Conservation (phyloP, 2,329 filamentous ascomycete genomes). For the Pseudogymnoascus sp. region DNA sequence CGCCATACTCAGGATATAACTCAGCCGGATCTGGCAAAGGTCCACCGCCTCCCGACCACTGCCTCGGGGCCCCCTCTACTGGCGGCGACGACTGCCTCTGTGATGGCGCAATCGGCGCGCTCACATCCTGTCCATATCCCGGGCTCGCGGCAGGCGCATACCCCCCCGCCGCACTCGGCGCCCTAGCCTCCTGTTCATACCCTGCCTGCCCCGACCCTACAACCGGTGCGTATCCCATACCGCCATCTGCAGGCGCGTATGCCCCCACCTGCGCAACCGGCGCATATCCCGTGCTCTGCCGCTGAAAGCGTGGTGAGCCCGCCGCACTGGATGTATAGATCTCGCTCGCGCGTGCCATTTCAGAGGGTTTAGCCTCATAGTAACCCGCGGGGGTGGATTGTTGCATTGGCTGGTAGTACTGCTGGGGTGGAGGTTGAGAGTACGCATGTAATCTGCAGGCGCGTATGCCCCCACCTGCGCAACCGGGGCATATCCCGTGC, state of each 20-base stretch:
- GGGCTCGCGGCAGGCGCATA: not conserved
- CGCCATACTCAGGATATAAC: slow-evolving; percentile 4
- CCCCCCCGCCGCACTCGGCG: not conserved
- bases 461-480: not conserved
- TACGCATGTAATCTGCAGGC: no score
- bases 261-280: not conserved
- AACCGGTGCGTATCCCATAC: not conserved
- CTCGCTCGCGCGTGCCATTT: not conserved
- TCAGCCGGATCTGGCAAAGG: not conserved
- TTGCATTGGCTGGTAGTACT: not conserved
- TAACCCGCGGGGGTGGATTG: not conserved
- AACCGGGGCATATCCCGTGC: not conserved
- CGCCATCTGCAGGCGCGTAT: not conserved
- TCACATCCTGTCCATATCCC: not conserved
- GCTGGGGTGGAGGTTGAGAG: not conserved
- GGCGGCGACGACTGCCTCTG: not conserved
- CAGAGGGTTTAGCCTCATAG: not conserved
- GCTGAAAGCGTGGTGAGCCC: not conserved
- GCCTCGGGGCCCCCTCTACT: not conserved
- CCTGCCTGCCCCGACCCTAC: not conserved
- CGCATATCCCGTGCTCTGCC: not conserved
- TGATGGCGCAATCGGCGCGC: not conserved
- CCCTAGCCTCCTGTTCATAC: not conserved
- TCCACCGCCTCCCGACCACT: not conserved
- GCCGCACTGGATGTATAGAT: not conserved